phyloP scores from a whole-genome alignment of 108 stramenopile genomes.

The Pseudonitzschia multistriata region DNA sequence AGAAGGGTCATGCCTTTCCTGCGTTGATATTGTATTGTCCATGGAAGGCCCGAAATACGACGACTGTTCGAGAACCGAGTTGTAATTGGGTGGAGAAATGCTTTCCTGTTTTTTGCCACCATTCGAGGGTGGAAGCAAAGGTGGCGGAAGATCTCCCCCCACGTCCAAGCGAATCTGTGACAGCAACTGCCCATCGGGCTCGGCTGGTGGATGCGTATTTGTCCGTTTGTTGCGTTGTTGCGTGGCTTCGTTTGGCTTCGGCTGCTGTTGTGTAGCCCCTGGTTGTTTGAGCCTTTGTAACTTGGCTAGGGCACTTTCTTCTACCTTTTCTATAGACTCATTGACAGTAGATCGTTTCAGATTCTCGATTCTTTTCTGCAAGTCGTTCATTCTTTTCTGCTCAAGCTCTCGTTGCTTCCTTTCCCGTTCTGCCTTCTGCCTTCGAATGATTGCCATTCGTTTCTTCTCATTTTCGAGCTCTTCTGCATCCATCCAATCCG shows the following conservation, averaged over 20 bases:
- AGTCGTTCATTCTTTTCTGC: slow-evolving; percentile 24
- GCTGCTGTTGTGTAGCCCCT: slow-evolving; percentile 7
- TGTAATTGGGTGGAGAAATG: slow-evolving; percentile 18
- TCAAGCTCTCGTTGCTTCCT: slow-evolving; percentile 38
- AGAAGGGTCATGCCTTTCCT: not conserved
- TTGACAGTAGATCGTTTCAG: slow-evolving; percentile 14
- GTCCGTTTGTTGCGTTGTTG: slow-evolving; percentile 8
- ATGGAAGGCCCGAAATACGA: slow-evolving; percentile 39
- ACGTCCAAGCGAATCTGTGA: not conserved
- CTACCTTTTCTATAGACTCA: slow-evolving; percentile 7
- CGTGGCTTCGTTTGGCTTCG: slow-evolving; percentile 7
- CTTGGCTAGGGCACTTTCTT: slow-evolving; percentile 43
- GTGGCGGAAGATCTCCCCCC: slow-evolving; percentile 19
- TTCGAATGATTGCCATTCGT: slow-evolving; percentile 41
- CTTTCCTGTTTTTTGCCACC: slow-evolving; percentile 5
- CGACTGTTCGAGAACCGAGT: slow-evolving; percentile 21
- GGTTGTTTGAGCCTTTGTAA: slow-evolving; percentile 36
- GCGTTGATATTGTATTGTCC: not conserved
- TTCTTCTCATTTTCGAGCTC: slow-evolving; percentile 48
- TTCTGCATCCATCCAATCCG: slow-evolving; percentile 71
- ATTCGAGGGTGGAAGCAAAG: slow-evolving; percentile 26
- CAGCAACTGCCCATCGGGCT: slow-evolving; percentile 34
- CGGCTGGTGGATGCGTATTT: slow-evolving; percentile 8
- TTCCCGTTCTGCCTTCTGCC: slow-evolving; percentile 44
- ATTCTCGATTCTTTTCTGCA: slow-evolving; percentile 17